Evolutionary conservation across 306 rosid genomes (phyloP).

Genomic region (Erythrophleum fordii): DNA sequence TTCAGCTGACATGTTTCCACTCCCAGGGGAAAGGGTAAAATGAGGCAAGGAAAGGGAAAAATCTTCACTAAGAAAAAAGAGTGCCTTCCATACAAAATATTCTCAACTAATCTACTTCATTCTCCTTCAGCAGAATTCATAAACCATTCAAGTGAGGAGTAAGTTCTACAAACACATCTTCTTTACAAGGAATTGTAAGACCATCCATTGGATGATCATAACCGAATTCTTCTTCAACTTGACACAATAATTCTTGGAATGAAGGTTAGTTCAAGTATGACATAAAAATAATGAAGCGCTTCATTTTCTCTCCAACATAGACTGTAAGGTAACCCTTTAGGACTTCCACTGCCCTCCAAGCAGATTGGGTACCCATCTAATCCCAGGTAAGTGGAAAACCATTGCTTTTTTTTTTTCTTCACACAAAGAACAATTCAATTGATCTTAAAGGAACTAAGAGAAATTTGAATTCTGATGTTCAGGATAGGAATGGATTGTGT

Average conservation of each 20-base stretch:
- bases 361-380: background rate
- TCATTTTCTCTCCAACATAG: constrained; percentile 48
- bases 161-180: background rate
- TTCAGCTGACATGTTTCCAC: constrained; percentile 11
- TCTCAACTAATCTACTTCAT: constrained; percentile 24
- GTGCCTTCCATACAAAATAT: background rate
- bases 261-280: constrained; percentile 46
- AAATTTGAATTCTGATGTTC: too few relatives aligned
- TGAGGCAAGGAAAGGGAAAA: background rate
- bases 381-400: constrained; percentile 1
- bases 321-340: constrained; percentile 50
- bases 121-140: background rate
- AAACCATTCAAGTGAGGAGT: background rate
- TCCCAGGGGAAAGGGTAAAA: background rate
- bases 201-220: constrained; percentile 47
- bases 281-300: constrained; percentile 44
- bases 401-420: constrained; percentile 26
- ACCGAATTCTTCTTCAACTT: constrained; percentile 50
- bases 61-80: background rate
- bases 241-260: constrained; percentile 40
- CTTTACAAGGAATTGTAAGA: constrained; percentile 45
- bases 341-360: background rate
- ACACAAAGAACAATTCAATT: background rate
- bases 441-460: too few relatives aligned
- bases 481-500: too few relatives aligned